Base-by-base conservation (phyloP, 164 flowering plant species). In the Euptelea pleiosperma region DNA sequence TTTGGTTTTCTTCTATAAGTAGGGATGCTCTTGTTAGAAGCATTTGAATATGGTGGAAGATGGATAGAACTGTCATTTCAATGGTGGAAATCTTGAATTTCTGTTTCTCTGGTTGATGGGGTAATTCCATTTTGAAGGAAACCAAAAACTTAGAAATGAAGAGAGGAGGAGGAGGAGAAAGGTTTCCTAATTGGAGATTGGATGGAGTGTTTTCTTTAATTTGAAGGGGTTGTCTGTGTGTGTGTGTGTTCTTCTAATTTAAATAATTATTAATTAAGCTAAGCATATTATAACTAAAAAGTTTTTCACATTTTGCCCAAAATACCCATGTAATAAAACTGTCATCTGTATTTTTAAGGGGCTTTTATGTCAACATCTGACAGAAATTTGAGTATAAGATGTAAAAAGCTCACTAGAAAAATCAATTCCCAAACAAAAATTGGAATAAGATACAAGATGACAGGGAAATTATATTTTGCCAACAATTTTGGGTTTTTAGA, bases 11-110 rank as follows among this genome's bases (percentile, higher is more conserved):
- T 22, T 43, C 6, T 45, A 18, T 10, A 5, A 7, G 8, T 52
- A 14, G 6, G 72, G 51, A 67, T 72, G 69, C 69, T 52, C 64
- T 65, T 29, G 25, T 48, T 33, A 42, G 25, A 68, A 64, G 72
- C 64, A 57, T 72, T 58, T 57, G 42, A 65, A 57, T 60, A 5
- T 28, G 4, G 30, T 61, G 33, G 49, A 21, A 44, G 28, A 5
- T 21, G n/a, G 19, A 44, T 29, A 43, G n/a, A n/a, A n/a, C n/a
- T 21, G 39, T 41, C 36, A 22, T n/a, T n/a, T n/a, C n/a, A n/a
- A n/a, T n/a, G n/a, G n/a, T n/a, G n/a, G n/a, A n/a, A n/a, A n/a
- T n/a, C n/a, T n/a, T n/a, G n/a, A n/a, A 60, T 36, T 35, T 15
- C 28, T 35, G 25, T 25, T 30, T 25, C 12, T 19, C 8, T 35